Evolutionary conservation across 331 rosid genomes (phyloP), one percentile per base, ranked within the genome.

Genomic region (Malus hybrid): DNA sequence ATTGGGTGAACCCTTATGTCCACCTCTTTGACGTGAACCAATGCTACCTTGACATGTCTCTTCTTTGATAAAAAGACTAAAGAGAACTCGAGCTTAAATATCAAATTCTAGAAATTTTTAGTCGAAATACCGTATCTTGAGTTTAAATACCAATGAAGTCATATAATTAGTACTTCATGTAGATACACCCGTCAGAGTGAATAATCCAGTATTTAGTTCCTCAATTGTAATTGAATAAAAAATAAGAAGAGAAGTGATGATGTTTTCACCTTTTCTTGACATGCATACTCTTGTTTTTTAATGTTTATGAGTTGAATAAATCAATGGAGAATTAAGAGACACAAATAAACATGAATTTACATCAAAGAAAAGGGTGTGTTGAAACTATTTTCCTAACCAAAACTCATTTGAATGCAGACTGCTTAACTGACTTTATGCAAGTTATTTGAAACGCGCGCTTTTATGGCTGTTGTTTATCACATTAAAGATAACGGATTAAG

Each of bases 401-500:
- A 65, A 10, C 13, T 5, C n/a, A 63, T 12, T 44, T 26, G 65
- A 34, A 65, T 20, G 24, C 34, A 50, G 39, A 13, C 68, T 60
- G 22, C 14, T 42, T 56, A 66, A 67, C 74, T 53, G 3, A 16
- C 58, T 39, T 10, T 30, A 10, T 10, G 19, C 57, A 60, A 52
- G 46, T 10, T 42, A 42, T 10, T 42, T 42, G 46, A 42, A 42
- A 42, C 46, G 46, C 1, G 13, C 13, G 13, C 46, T 42, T 42
- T 18, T 52, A 16, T 52, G 20, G 20, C 57, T 52, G 57, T 18
- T 6, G 50, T 32, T 39, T 29, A 8, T 33, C 80, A 46, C 87
- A 82, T 76, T 20, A 86, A 76, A 69, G 46, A 69, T 74, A 79
- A 81, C 84, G 65, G 63, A 42, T 63, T 39, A 14, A 1, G 77